A percentile compares a stretch with the other conserved stretches of the same genome.
These are phyloP conservation scores for Salvia hispanica DNA, from an alignment of 257 asterid species.

Conservation along the genomic window DNA sequence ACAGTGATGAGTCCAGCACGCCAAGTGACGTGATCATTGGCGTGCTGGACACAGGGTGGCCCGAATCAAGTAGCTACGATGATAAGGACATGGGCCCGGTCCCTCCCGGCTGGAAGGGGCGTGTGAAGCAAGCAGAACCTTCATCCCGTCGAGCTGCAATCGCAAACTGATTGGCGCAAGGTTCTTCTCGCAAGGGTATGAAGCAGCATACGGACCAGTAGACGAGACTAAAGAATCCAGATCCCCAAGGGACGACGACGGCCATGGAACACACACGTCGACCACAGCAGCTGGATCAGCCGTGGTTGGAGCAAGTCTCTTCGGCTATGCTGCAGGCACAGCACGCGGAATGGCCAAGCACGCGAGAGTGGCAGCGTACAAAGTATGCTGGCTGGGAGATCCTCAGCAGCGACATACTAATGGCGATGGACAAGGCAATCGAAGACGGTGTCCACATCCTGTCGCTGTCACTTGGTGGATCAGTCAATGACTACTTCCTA, in stretches of 20 bases:
- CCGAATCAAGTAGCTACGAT: conserved; percentile 54
- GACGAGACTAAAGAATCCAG: conserved; percentile 54
- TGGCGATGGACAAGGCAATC: conserved; percentile 69
- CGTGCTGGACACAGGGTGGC: conserved; percentile 78
- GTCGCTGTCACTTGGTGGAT: conserved; percentile 64
- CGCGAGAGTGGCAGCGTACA: conserved; percentile 68
- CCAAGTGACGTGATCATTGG: conserved; percentile 56
- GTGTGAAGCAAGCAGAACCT: conserved; percentile 55
- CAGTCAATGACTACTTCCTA: conserved; percentile 43
- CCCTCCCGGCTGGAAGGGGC: conserved; percentile 72
- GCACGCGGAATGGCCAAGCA: conserved; percentile 75
- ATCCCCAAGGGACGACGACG: conserved; percentile 76
- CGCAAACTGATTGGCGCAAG: conserved; percentile 71
- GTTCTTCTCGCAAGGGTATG: conserved; percentile 66
- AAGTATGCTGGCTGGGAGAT: conserved; percentile 70
- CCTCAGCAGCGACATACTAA: conserved; percentile 64
- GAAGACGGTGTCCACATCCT: conserved; percentile 66
- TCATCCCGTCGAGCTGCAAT: conserved; percentile 62
- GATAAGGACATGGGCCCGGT: conserved; percentile 64
- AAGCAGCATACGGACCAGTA: conserved; percentile 52
- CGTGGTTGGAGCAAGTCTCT: conserved; percentile 65
- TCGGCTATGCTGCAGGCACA: conserved; percentile 64
- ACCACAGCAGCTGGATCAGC: conserved; percentile 70
- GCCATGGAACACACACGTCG: conserved; percentile 83
- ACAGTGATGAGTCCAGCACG: conserved; percentile 37